Conservation (phyloP, 805 yeast species). For the Suhomyces sp. region DNA sequence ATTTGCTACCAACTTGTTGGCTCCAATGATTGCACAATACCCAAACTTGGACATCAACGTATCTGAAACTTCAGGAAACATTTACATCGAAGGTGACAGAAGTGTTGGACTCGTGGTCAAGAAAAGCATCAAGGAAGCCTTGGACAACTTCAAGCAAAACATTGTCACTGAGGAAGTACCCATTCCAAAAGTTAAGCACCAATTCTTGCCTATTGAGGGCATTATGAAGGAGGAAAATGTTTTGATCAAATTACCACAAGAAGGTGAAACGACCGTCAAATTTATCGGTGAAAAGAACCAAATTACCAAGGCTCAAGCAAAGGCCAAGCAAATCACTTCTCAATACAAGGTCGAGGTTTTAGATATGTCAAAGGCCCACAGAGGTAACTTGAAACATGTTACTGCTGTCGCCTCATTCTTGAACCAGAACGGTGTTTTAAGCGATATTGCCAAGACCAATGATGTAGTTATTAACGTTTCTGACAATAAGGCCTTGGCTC, state of each 20-base stretch:
- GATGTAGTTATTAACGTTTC: conserved; percentile 42
- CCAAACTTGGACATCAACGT: conserved; percentile 30
- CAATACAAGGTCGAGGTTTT: conserved; percentile 61
- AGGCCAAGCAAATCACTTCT: conserved; percentile 59
- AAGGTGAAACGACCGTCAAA: conserved; percentile 48
- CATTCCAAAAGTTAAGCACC: conserved; percentile 68
- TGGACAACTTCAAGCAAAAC: conserved; percentile 43
- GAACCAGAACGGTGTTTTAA: conserved; percentile 47
- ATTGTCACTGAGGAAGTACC: conserved; percentile 54
- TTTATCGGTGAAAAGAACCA: conserved; percentile 60
- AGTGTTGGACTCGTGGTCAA: conserved; percentile 58
- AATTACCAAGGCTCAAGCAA: conserved; percentile 58
- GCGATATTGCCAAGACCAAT: conserved; percentile 35
- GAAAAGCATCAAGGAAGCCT: conserved; percentile 43
- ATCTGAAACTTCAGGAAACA: conserved; percentile 37
- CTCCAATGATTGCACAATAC: conserved; percentile 19
- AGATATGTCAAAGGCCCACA: conserved; percentile 88
- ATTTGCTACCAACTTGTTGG: conserved; percentile 38
- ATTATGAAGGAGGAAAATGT: conserved; percentile 56
- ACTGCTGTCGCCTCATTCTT: conserved; percentile 69
- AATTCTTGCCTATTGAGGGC: conserved; percentile 57
- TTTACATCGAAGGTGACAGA: conserved; percentile 69
- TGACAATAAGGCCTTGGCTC: conserved; percentile 35
- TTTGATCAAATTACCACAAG: conserved; percentile 52
- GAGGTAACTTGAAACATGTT: conserved; percentile 75